Percentiles rank a stretch among this genome's conserved stretches.
These are phyloP conservation scores for Alternaria burnsii DNA, from an alignment of 2,329 filamentous ascomycete species.

Conservation along the genomic window DNA sequence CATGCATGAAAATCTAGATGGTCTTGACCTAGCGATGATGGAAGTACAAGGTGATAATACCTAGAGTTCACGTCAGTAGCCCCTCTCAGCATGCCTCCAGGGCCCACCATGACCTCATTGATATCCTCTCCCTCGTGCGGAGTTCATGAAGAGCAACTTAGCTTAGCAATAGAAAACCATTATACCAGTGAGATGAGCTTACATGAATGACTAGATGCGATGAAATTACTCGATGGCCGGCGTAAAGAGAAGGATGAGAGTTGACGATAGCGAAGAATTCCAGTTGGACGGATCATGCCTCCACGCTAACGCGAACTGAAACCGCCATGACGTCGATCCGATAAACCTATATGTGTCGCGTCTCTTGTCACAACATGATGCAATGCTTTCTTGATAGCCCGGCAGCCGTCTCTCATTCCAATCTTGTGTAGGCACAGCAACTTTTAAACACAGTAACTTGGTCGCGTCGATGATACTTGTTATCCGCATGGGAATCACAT, in stretches of 20 bases:
- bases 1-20: no score
- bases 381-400: no score
- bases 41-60: no score
- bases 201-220: background rate
- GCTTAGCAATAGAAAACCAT: background rate
- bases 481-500: background rate
- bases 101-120: background rate
- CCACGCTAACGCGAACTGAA: background rate
- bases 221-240: background rate
- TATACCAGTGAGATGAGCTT: background rate
- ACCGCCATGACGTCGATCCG: background rate
- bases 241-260: background rate
- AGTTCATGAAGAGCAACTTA: background rate
- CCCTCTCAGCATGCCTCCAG: background rate
- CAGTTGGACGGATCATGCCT: background rate
- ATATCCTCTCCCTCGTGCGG: background rate
- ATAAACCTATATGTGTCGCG: background rate
- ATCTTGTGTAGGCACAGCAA: background rate
- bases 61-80: fast-evolving
- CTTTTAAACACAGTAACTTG: background rate
- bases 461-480: background rate
- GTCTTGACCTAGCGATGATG: no score
- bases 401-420: background rate
- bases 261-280: background rate
- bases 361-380: background rate